Conservation (phyloP, 805 yeast species). For the Sugiyamaella qingdaonensis region DNA sequence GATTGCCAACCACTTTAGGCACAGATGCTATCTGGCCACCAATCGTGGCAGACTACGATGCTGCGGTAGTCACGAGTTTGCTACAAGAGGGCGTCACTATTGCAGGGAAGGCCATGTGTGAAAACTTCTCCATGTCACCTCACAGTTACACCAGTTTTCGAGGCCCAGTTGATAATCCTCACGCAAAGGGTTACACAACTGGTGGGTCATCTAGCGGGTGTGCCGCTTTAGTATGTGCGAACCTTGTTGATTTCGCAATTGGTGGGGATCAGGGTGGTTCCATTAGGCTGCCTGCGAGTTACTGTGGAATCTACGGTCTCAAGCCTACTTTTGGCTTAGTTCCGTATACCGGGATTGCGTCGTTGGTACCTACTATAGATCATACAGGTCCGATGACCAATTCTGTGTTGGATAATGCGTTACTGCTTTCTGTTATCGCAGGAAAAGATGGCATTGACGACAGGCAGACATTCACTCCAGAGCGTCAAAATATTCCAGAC, state of each 20-base stretch:
- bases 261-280: slow-evolving; percentile 42
- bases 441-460: slow-evolving; percentile 37
- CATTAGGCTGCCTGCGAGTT: slow-evolving; percentile 47
- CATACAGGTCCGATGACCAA: slow-evolving; percentile 39
- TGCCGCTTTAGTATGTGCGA: slow-evolving; percentile 49
- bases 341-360: slow-evolving; percentile 37
- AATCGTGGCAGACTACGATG: slow-evolving; percentile 35
- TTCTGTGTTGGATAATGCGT: slow-evolving; percentile 35
- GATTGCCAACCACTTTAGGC: slow-evolving; percentile 36
- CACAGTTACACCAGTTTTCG: slow-evolving; percentile 34
- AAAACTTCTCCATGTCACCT: slow-evolving; percentile 35
- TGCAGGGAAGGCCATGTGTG: slow-evolving; percentile 37
- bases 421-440: slow-evolving; percentile 33
- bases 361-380: slow-evolving; percentile 34
- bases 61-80: slow-evolving; percentile 36
- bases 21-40: slow-evolving; percentile 31
- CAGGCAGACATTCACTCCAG: slow-evolving; percentile 30
- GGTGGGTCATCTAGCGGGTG: slow-evolving; percentile 57
- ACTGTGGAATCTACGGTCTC: slow-evolving; percentile 32
- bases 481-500: slow-evolving; percentile 7
- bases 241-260: slow-evolving; percentile 46
- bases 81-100: slow-evolving; percentile 35
- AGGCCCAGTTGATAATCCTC: slow-evolving; percentile 46
- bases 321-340: slow-evolving; percentile 4
- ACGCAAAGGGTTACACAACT: slow-evolving; percentile 32